phyloP scores from a whole-genome alignment of 345 rosid species.

The Acer negundo region DNA sequence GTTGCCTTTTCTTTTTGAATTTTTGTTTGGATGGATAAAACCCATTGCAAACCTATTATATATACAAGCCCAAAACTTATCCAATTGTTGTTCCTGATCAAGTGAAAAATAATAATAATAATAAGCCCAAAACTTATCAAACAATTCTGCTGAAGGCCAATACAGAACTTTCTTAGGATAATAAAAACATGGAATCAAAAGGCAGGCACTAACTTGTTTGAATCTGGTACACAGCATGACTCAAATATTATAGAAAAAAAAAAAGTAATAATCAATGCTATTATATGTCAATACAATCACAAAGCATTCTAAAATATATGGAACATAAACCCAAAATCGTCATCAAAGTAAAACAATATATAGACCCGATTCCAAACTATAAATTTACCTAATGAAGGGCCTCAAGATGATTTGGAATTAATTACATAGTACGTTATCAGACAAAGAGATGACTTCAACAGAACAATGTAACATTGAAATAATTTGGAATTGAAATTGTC shows the following conservation, averaged over 20 bases:
- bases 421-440: neutral
- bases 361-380: neutral
- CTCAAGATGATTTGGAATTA: neutral
- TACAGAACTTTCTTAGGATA: neutral
- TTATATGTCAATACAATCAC: neutral
- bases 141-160: neutral
- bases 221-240: neutral
- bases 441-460: neutral
- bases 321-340: neutral
- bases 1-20: neutral
- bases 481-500: neutral
- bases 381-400: neutral
- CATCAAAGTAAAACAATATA: neutral
- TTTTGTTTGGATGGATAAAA: neutral
- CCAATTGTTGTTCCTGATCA: neutral
- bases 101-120: neutral
- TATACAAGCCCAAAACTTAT: neutral
- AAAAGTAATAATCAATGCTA: neutral
- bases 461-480: neutral
- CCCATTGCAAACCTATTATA: neutral
- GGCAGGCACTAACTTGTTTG: neutral
- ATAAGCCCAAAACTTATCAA: neutral
- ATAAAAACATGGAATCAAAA: neutral
- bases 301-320: neutral
- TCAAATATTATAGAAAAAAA: neutral